Conservation (phyloP, 2,329 filamentous ascomycete genomes). For the Exserohilum rostratum region DNA sequence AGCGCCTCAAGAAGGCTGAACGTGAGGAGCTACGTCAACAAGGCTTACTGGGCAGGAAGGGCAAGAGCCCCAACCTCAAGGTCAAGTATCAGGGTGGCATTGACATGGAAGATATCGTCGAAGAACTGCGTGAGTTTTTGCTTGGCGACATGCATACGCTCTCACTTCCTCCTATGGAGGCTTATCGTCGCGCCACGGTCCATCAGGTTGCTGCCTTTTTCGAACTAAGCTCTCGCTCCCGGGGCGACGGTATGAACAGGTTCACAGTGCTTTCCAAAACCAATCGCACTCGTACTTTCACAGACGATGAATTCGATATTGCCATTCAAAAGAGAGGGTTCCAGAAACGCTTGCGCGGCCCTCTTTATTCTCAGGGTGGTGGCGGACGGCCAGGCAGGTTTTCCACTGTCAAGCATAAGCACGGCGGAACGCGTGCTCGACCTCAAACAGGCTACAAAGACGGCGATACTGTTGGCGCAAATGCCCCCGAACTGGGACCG, state of each 20-base stretch:
- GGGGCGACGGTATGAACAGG: constrained; percentile 73
- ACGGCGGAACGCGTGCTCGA: constrained; percentile 20
- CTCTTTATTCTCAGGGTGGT: constrained; percentile 15
- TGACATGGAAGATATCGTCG: constrained; percentile 70
- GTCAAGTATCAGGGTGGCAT: constrained; percentile 77
- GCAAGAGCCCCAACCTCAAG: constrained; percentile 59
- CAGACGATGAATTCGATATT: constrained; percentile 59
- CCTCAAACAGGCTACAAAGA: constrained; percentile 65
- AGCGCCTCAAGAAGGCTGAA: constrained; percentile 55
- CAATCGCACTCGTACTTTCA: constrained; percentile 66
- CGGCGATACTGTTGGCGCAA: constrained; percentile 85
- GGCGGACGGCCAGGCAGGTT: constrained; percentile 18
- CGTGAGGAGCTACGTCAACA: constrained; percentile 54
- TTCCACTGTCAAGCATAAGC: constrained; percentile 14
- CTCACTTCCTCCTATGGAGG: constrained; percentile 82
- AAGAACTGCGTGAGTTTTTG: constrained; percentile 76
- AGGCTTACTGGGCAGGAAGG: constrained; percentile 53
- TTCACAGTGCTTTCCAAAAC: constrained; percentile 82
- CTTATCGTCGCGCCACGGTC: constrained; percentile 74
- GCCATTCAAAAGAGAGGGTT: constrained; percentile 56
- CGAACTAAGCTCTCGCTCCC: constrained; percentile 82
- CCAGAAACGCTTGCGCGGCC: constrained; percentile 48
- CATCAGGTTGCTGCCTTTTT: constrained; percentile 79
- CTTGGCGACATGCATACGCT: constrained; percentile 68
- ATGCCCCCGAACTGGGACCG: constrained; percentile 79